phyloP scores from a whole-genome alignment of 2,329 filamentous ascomycete genomes.

The Fusarium sp. region DNA sequence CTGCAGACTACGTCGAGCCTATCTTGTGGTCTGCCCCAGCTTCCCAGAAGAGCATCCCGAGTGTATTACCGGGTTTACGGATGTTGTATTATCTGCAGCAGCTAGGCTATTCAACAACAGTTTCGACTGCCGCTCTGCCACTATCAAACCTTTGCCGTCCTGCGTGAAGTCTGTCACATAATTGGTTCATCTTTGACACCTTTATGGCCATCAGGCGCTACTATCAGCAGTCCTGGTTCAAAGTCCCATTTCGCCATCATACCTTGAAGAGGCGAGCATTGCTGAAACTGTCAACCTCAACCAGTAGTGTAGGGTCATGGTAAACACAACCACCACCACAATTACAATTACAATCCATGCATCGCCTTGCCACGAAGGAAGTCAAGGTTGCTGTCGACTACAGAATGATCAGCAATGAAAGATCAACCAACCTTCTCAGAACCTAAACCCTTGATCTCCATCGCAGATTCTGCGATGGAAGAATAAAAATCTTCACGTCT shows the following conservation, averaged over 20 bases:
- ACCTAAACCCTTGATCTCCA: constrained; percentile 30
- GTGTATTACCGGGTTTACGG: constrained; percentile 21
- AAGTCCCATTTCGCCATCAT: constrained; percentile 33
- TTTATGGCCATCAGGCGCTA: constrained; percentile 28
- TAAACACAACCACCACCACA: constrained; percentile 14
- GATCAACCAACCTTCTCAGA: constrained; percentile 36
- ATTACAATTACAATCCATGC: constrained; percentile 27
- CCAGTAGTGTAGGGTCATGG: constrained; percentile 20
- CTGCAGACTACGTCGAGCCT: constrained; percentile 29
- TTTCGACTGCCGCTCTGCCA: constrained; percentile 29
- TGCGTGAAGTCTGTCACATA: constrained; percentile 32
- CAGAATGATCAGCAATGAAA: constrained; percentile 21
- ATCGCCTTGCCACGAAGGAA: constrained; percentile 35
- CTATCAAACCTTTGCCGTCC: constrained; percentile 17
- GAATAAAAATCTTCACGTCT: constrained; percentile 17
- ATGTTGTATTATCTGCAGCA: constrained; percentile 40
- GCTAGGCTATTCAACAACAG: constrained; percentile 7
- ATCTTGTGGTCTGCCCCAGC: constrained; percentile 25
- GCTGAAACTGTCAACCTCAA: constrained; percentile 19
- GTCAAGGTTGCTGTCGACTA: constrained; percentile 13
- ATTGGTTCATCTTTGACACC: constrained; percentile 42
- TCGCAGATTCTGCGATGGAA: constrained; percentile 20
- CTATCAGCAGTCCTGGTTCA: constrained; percentile 23
- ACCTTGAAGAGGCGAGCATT: constrained; percentile 44
- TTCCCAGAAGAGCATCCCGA: constrained; percentile 35